These are phyloP conservation scores for Lophiotrema nucula DNA, from an alignment of 495 filamentous ascomycete genomes.

Conservation along the genomic window DNA sequence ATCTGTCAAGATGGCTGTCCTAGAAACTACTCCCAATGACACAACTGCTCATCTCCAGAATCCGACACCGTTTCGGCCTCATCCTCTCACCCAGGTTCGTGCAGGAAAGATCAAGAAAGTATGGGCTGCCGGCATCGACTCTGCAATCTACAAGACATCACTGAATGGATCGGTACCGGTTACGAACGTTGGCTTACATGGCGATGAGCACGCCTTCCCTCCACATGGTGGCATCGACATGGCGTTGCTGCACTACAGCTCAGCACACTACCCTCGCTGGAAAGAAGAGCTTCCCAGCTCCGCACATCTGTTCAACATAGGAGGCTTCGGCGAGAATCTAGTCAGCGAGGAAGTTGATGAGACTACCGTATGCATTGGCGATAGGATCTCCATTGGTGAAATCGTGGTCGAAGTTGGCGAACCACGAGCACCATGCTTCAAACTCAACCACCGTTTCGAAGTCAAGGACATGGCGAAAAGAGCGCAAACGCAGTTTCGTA, in stretches of 20 bases:
- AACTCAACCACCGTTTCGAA: slow-evolving; percentile 34
- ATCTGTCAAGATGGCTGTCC: too few relatives aligned
- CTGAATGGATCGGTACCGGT: slow-evolving; percentile 44
- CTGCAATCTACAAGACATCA: slow-evolving; percentile 54
- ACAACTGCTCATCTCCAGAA: neutral
- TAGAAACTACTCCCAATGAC: too few relatives aligned
- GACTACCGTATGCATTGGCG: slow-evolving; percentile 58
- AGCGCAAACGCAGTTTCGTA: slow-evolving; percentile 52
- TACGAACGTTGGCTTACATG: slow-evolving; percentile 47
- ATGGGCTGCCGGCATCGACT: slow-evolving; percentile 41
- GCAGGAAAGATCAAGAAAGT: slow-evolving; percentile 53
- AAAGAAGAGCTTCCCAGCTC: slow-evolving; percentile 45
- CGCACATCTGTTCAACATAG: slow-evolving; percentile 46
- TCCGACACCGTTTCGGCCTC: slow-evolving; percentile 29
- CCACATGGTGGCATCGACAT: slow-evolving; percentile 57
- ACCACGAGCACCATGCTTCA: slow-evolving; percentile 27
- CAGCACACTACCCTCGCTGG: slow-evolving; percentile 54
- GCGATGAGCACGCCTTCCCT: slow-evolving; percentile 56
- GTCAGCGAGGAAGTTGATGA: slow-evolving; percentile 53
- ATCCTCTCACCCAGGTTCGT: slow-evolving; percentile 54
- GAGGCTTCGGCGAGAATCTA: slow-evolving; percentile 60
- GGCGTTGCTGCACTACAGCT: slow-evolving; percentile 58
- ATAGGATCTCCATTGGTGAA: slow-evolving; percentile 48
- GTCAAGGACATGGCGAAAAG: slow-evolving; percentile 53
- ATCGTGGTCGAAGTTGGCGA: slow-evolving; percentile 35